Base-by-base conservation (phyloP, 108 stramenopile species). In the Nitzschia sp. region DNA sequence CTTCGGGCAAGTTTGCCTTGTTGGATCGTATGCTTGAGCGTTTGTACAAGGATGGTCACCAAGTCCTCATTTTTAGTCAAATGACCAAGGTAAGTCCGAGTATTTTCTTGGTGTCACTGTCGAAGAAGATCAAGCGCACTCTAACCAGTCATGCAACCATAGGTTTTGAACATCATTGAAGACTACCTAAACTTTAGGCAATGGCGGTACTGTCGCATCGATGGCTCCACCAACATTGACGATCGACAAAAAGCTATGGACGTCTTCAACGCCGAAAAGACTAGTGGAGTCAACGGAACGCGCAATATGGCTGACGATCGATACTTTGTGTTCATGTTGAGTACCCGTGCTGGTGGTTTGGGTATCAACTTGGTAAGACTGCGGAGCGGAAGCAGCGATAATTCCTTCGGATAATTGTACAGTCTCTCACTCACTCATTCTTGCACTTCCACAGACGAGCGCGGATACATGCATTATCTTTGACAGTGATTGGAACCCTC, bases 401-500 rank as follows among this genome's bases (percentile, higher is more conserved):
- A 13, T 55, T 29, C 18, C 30, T 32, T 9, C 13, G 5, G 8
- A 59, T 26, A 8, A 18, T 66, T 11, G 9, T 9, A 56, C 5
- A 13, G 11, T 68, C 2, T 15, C 17, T 19, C 27, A 15, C 56
- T 68, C 21, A 56, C 67, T 13, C 30, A 21, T 2, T 33, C 6
- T 66, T 33, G 49, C 17, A 2, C 45, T 83, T 34, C 17, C 13
- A 24, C 55, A 54, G 46, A 70, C 68, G 3, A 71, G 85, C 42
- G 98, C 98, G 19, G 99, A 99, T 71, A 99, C 97, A 0, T 97
- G 97, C 68, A 98, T 99, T 68, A 94, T 98, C 55, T 99, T 97
- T 78, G 99, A 99, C 69, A 88, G 85, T 64, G 98, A 99, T 76
- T 98, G 97, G 97, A 99, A 99, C 74, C 99, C 99, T 46, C 68